phyloP scores from a whole-genome alignment of 2,329 filamentous ascomycete species.

The Waltergamsia citrina region DNA sequence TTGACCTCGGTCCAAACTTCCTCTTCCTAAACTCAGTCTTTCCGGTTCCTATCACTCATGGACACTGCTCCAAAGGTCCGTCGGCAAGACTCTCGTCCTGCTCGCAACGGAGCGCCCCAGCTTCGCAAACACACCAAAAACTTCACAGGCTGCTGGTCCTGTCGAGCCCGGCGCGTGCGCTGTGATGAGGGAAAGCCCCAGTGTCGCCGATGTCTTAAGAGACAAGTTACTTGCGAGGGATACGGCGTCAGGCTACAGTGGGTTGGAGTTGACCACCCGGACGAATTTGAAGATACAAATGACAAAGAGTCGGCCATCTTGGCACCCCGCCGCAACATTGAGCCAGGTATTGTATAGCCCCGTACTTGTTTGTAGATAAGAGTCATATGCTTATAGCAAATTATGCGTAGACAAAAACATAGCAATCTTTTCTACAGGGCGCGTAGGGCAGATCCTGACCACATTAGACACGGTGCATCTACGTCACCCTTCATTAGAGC shows the following conservation, averaged over 20 bases:
- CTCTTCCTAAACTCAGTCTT: too few species aligned
- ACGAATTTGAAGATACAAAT: too few species aligned
- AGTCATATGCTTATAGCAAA: neutral
- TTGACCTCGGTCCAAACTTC: too few species aligned
- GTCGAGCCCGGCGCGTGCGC: slow-evolving; percentile 24
- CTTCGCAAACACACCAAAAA: too few species aligned
- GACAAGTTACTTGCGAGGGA: slow-evolving; percentile 18
- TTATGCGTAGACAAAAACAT: neutral
- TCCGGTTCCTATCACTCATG: too few species aligned
- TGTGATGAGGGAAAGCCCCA: slow-evolving; percentile 23
- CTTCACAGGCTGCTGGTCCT: slow-evolving; percentile 25
- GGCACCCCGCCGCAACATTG: too few species aligned
- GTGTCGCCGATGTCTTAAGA: slow-evolving; percentile 20
- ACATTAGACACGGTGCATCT: neutral
- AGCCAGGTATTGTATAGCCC: neutral
- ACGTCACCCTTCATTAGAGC: neutral
- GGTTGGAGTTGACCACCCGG: slow-evolving; percentile 9
- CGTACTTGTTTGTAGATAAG: slow-evolving; percentile 1
- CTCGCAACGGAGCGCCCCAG: too few species aligned
- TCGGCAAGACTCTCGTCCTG: too few species aligned
- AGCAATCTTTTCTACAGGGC: too few species aligned
- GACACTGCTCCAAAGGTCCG: too few species aligned
- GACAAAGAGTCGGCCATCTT: too few species aligned
- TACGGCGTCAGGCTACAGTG: slow-evolving; percentile 19
- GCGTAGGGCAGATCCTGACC: neutral